These are phyloP conservation scores for Pseudohalonectria lignicola DNA, from an alignment of 2,329 filamentous ascomycete species.

Conservation along the genomic window DNA sequence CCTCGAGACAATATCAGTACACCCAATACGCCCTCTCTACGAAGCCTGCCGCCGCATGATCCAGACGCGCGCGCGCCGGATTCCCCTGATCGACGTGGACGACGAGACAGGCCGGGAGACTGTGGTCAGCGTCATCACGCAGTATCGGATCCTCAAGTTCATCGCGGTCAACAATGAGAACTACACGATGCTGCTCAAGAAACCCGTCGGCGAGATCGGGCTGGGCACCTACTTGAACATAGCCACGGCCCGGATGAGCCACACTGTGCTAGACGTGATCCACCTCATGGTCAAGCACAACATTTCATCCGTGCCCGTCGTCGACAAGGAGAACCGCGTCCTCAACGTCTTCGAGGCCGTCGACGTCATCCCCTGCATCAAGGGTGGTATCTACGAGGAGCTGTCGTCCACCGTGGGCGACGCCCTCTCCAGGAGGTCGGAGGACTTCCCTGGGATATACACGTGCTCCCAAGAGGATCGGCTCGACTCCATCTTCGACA, in stretches of 20 bases:
- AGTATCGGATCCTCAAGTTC: constrained; percentile 97
- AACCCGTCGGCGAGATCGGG: constrained; percentile 72
- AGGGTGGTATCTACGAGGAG: constrained; percentile 86
- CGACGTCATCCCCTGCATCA: constrained; percentile 92
- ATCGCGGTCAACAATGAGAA: constrained; percentile 85
- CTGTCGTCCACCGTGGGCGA: constrained; percentile 79
- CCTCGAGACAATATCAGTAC: constrained; percentile 91
- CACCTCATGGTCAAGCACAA: constrained; percentile 85
- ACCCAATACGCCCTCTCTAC: constrained; percentile 82
- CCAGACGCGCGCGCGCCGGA: constrained; percentile 81
- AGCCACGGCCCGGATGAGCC: constrained; percentile 77
- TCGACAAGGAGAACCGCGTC: constrained; percentile 66
- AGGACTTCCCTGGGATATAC: constrained; percentile 93
- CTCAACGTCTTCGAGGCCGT: constrained; percentile 97
- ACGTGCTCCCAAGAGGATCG: constrained; percentile 88
- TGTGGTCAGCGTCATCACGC: constrained; percentile 93
- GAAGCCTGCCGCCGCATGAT: constrained; percentile 94
- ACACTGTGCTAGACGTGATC: constrained; percentile 87
- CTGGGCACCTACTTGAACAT: constrained; percentile 78
- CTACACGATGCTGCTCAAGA: constrained; percentile 80
- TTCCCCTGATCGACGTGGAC: constrained; percentile 86
- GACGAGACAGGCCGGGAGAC: constrained; percentile 88
- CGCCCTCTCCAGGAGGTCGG: constrained; percentile 72
- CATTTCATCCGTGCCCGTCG: constrained; percentile 88
- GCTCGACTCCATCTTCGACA: constrained; percentile 92